Evolutionary conservation across 805 yeast species (phyloP).

Genomic region (Cyberlindnera euphorbiae): DNA sequence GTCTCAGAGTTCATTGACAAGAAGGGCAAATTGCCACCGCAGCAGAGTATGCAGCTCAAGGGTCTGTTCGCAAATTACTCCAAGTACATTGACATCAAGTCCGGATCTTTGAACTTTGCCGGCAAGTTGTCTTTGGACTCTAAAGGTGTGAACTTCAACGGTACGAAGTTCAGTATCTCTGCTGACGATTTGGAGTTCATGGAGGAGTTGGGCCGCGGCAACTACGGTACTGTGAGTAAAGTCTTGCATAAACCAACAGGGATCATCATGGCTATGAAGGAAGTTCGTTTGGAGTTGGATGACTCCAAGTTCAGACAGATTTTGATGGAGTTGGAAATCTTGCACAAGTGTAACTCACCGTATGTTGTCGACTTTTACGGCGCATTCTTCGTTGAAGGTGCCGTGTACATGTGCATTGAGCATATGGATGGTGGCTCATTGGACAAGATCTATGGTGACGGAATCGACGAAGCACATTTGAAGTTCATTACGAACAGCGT

Average conservation of each 20-base stretch:
- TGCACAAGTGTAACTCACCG: conserved; percentile 87
- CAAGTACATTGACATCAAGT: conserved; percentile 83
- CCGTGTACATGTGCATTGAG: conserved; percentile 97
- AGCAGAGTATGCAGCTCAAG: conserved; percentile 30
- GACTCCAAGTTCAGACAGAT: conserved; percentile 93
- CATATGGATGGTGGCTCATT: conserved; percentile 96
- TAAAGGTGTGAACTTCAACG: conserved; percentile 87
- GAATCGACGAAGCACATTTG: conserved; percentile 72
- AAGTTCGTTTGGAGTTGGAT: conserved; percentile 87
- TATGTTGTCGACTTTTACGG: conserved; percentile 95
- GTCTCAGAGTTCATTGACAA: conserved; percentile 23
- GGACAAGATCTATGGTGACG: conserved; percentile 75
- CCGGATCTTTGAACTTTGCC: conserved; percentile 86
- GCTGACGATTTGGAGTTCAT: conserved; percentile 77
- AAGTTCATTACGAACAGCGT: conserved; percentile 79
- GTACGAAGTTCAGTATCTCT: conserved; percentile 80
- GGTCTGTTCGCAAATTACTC: conserved; percentile 81
- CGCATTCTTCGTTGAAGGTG: conserved; percentile 95
- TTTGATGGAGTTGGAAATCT: conserved; percentile 90
- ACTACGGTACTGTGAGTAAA: conserved; percentile 92
- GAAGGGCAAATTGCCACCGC: conserved; percentile 21
- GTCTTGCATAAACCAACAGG: conserved; percentile 92
- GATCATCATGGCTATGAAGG: conserved; percentile 95
- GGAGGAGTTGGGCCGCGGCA: conserved; percentile 91
- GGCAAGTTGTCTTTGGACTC: conserved; percentile 93